Base-by-base conservation (phyloP, 2,329 filamentous ascomycete genomes). In the Verticillium alfalfae region DNA sequence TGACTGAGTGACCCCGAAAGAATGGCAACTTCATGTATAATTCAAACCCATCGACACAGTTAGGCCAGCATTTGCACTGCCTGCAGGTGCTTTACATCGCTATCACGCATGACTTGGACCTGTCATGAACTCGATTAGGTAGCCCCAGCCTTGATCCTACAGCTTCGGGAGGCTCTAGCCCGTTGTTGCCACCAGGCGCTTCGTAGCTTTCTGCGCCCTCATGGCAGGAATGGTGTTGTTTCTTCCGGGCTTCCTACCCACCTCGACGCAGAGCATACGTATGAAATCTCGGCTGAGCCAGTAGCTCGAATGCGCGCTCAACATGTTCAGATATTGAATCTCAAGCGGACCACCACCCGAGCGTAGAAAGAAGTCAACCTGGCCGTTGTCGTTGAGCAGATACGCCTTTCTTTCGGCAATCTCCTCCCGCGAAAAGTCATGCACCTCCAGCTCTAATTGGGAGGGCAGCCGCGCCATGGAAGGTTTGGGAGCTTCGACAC, bases 271-370 rank as follows among this genome's bases (percentile, higher is more conserved):
- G 58, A 98, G 76, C 80, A 98, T 88, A 55, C 93, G 81, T n/a
- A 96, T 88, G 72, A 99, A 93, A 72, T 98, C 95, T 34, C 81
- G 85, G 68, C 90, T 88, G 2, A 87, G 84, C 95, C 95, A 99
- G 74, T 99, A 99, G 72, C 91, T 94, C 61, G 91, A 93, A 75
- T 99, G 95, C 9, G 95, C 95, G 62, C 92, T 91, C 60, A 99
- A 78, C 95, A 99, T 99, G 67, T 96, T 97, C 39, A 98, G 76
- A 72, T 99, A 99, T 75, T 98, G 93, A 31, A 97, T 93, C 75
- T 97, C 95, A 39, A 99, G 79, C 4, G 93, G 89, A 0, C 95
- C 95, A 1, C 91, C 90, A 0, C 92, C 91, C 8, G 92, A 93
- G 57, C 87, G 87, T 57, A 99, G 78, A 69, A 89, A 96, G 75